Percentiles rank a stretch among this genome's conserved stretches.
These are phyloP conservation scores for Xenoacremonium recifei DNA, from an alignment of 2,329 filamentous ascomycete species.

Conservation along the genomic window DNA sequence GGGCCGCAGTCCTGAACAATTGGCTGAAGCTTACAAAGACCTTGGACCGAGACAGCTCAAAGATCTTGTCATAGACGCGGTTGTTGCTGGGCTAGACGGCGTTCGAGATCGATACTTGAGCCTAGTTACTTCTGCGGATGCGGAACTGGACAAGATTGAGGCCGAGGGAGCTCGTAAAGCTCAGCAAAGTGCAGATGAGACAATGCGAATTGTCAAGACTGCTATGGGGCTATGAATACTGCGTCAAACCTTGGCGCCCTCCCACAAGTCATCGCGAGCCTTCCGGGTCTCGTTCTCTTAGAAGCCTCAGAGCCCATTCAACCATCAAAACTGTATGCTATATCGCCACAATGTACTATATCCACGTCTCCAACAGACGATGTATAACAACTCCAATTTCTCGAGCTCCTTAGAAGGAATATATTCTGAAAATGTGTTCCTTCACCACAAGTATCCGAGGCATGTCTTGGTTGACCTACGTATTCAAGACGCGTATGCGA, in stretches of 20 bases:
- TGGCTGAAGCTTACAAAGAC: slow-evolving; percentile 39
- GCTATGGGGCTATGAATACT: slow-evolving; percentile 47
- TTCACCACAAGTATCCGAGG: too few species aligned
- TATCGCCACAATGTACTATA: too few species aligned
- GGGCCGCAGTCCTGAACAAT: slow-evolving; percentile 36
- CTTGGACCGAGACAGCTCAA: slow-evolving; percentile 40
- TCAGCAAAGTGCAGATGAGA: slow-evolving; percentile 56
- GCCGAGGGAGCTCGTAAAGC: slow-evolving; percentile 60
- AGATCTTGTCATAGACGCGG: slow-evolving; percentile 55
- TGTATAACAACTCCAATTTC: too few species aligned
- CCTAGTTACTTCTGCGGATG: slow-evolving; percentile 46
- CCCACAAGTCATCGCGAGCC: too few species aligned
- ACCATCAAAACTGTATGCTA: too few species aligned
- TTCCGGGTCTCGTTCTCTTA: too few species aligned
- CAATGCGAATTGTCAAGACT: slow-evolving; percentile 52
- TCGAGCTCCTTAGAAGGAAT: too few species aligned
- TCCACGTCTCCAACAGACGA: too few species aligned
- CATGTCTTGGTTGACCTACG: too few species aligned
- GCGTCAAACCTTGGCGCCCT: background rate
- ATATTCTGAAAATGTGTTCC: too few species aligned
- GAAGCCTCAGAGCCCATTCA: too few species aligned
- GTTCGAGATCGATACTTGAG: slow-evolving; percentile 57
- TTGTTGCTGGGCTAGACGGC: slow-evolving; percentile 51
- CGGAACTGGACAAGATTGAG: slow-evolving; percentile 57
- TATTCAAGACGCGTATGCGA: slow-evolving; percentile 62